Base-by-base conservation (phyloP, 805 yeast genomes). In the Blastobotrys muscicola region DNA sequence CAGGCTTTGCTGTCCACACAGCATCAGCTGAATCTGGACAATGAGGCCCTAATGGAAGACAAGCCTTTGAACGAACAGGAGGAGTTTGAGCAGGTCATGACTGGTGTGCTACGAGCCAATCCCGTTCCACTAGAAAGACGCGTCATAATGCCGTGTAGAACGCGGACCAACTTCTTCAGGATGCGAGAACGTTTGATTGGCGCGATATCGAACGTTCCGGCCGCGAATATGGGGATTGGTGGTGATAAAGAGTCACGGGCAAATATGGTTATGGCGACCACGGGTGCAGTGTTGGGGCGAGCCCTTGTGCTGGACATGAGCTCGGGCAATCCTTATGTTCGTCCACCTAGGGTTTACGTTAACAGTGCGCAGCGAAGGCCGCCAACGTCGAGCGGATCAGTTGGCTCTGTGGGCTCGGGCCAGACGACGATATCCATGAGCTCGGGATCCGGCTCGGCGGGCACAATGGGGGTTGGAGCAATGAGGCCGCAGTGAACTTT, bases 141-240 rank as follows among this genome's bases (percentile, higher is more conserved):
- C 43, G 79, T 79, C n/a, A 58, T 82, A 2, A 66, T 81, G 53
- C 89, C 96, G 4, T 72, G 80, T 0, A 69, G 82, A 43, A 60
- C 76, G 45, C 74, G 94, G 48, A 78, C 80, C 20, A 71, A 76
- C 48, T 84, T 83, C 53, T 66, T 89, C 49, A 74, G 85, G 48
- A 80, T 84, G 82, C 70, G 95, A 53, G 96, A 89, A 60, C 81
- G 86, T 75, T 85, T 86, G 61, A 90, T 94, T 2, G 80, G 85
- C 47, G 85, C 94, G 1, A 71, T 16, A 34, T 13, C 37, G 37
- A 34, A 34, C 15, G 16, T 34, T 34, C 30, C 26, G 23, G 36
- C 44, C 26, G 26, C 26, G 6, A 20, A n/a, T 29, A 8, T 44
- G 33, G 23, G 26, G 6, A 20, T 20, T 20, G 43, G 48, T 13